Base-by-base conservation (phyloP, 1,139 yeast species). In the Pichia sorboxylosa region DNA sequence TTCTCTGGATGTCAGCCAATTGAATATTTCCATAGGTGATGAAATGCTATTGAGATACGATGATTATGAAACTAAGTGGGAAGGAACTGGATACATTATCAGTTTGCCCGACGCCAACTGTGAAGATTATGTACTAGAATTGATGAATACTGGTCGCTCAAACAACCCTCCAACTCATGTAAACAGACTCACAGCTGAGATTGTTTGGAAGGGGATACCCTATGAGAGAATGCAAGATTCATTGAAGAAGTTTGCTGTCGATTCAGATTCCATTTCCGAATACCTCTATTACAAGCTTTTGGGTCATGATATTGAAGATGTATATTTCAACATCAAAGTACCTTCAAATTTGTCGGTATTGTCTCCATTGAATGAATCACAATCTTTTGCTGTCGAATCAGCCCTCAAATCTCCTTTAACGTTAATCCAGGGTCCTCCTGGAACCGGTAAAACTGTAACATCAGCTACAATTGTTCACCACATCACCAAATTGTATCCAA, bases 391-490 rank as follows among this genome's bases (percentile, higher is more conserved):
- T 0, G 87, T 87, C 17, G 63, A 68, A 36, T 59, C 71, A 5
- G 95, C 80, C 2, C 58, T 87, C 39, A 70, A 69, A 47, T 64
- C 75, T 45, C 95, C 95, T 2, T 62, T 87, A 28, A 73, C 94
- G 6, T 65, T 87, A 47, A 85, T 87, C 43, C 97, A 87, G 55
- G 97, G 97, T 14, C 97, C 97, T n/a, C 97, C 97, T 2, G 94
- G 94, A 40, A 87, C 97, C 0, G 97, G 97, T 52, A 87, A 87
- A 53, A 87, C 97, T 1, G 94, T 84, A 11, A 85, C 94, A 0
- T 83, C 95, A 0, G 92, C 95, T 4, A 78, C 94, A 0, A 82
- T 87, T 42, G 72, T 85, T 18, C 80, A 81, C 48, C 94, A 84
- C 48, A 59, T 85, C 39, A 65, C 74, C 3, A 69, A 70, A 37